Conservation (phyloP, 441 rosid species). For the Populus hybrid region DNA sequence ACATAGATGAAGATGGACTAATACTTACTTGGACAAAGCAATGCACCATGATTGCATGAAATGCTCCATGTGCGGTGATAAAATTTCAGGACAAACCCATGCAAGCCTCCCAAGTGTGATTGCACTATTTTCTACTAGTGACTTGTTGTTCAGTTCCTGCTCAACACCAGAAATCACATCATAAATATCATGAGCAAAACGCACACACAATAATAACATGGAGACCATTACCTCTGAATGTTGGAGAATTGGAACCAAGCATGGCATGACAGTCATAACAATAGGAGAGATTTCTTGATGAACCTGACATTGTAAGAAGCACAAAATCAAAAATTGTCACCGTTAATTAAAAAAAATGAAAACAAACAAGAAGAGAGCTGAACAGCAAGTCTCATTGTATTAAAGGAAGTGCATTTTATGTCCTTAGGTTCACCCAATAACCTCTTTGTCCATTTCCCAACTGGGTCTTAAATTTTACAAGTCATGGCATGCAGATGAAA, state of each 20-base stretch:
- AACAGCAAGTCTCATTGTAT: not conserved
- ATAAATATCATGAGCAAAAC: slow-evolving; percentile 4
- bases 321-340: not conserved
- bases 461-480: not conserved
- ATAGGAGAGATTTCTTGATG: slow-evolving; percentile 88
- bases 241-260: slow-evolving; percentile 81
- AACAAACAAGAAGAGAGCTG: not conserved
- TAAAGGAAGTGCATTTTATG: not conserved
- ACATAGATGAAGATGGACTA: slow-evolving; percentile 8
- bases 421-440: not conserved
- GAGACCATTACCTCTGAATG: slow-evolving; percentile 63
- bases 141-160: slow-evolving; percentile 84
- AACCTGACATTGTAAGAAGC: slow-evolving; percentile 49
- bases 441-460: not conserved
- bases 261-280: slow-evolving; percentile 71
- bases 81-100: slow-evolving; percentile 96
- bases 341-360: not conserved
- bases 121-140: slow-evolving; percentile 91
- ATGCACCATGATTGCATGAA: slow-evolving; percentile 90
- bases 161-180: slow-evolving; percentile 20
- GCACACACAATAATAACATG: not conserved
- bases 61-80: slow-evolving; percentile 92
- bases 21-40: slow-evolving; percentile 62
- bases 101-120: slow-evolving; percentile 97
- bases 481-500: not conserved